These are phyloP conservation scores for Xerocomellus dryophilus DNA, from an alignment of 768 basidiomycete genomes.

Conservation along the genomic window DNA sequence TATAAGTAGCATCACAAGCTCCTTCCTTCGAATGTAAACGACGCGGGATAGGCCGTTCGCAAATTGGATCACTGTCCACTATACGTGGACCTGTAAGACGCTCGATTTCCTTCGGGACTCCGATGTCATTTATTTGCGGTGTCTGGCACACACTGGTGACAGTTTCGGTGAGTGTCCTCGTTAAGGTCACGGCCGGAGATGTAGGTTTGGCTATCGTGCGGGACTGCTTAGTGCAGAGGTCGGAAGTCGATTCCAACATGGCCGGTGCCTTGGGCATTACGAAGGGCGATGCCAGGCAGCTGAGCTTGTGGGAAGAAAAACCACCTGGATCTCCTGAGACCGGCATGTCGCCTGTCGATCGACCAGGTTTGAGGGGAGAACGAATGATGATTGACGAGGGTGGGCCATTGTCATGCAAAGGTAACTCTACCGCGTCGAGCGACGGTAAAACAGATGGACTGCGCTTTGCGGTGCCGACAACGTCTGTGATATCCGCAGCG, in stretches of 20 bases:
- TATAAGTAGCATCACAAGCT: not conserved
- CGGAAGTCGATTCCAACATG: not conserved
- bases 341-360: not conserved
- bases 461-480: not conserved
- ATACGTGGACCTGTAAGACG: not conserved
- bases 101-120: not conserved
- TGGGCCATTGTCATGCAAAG: conserved; percentile 10
- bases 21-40: not conserved
- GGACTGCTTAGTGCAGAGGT: not conserved
- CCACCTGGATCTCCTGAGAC: not conserved
- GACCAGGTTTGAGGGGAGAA: conserved; percentile 12
- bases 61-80: conserved; percentile 2
- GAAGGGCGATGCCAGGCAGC: conserved; percentile 16
- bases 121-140: not conserved
- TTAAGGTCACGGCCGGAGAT: not conserved
- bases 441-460: conserved; percentile 5
- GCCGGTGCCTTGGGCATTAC: conserved; percentile 1
- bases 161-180: not conserved
- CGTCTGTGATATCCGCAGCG: not conserved
- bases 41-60: not conserved
- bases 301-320: conserved; percentile 6
- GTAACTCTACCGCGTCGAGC: conserved; percentile 15
- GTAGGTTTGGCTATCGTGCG: not conserved
- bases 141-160: not conserved
- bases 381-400: conserved; percentile 25